These are phyloP conservation scores for Populus trichocarpa DNA, from an alignment of 441 rosid species.

Conservation along the genomic window DNA sequence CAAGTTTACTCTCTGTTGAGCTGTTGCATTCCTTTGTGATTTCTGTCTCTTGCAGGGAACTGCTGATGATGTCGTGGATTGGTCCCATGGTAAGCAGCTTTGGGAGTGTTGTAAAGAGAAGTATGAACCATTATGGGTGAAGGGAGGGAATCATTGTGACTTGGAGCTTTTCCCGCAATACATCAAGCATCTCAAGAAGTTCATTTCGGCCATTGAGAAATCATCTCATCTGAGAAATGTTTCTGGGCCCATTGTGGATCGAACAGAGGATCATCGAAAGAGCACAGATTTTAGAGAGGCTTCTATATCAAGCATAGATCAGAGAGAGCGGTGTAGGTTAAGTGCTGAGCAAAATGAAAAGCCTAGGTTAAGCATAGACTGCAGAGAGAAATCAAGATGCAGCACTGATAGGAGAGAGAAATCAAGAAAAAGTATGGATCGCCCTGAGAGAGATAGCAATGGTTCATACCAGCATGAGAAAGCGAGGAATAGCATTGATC, in stretches of 20 bases:
- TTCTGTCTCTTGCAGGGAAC: conserved; percentile 57
- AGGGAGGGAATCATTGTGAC: conserved; percentile 92
- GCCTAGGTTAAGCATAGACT: conserved; percentile 44
- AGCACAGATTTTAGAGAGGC: conserved; percentile 68
- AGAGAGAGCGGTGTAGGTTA: conserved; percentile 49
- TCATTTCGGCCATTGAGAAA: conserved; percentile 70
- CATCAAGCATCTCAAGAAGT: conserved; percentile 80
- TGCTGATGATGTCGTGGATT: conserved; percentile 85
- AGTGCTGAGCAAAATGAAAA: conserved; percentile 50
- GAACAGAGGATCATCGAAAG: conserved; percentile 43
- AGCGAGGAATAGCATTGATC: conserved; percentile 79
- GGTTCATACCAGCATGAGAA: conserved; percentile 51
- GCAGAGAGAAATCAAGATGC: conserved; percentile 53
- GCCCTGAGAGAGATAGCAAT: conserved; percentile 30
- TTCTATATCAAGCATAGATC: conserved; percentile 38
- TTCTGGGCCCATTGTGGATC: conserved; percentile 32
- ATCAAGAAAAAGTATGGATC: conserved; percentile 46
- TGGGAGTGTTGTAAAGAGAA: conserved; percentile 88
- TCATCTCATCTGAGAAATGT: conserved; percentile 35
- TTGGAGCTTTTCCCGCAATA: conserved; percentile 82
- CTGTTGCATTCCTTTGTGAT: background rate
- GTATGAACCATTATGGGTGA: conserved; percentile 87
- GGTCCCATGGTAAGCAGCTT: conserved; percentile 88
- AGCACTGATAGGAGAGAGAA: conserved; percentile 55
- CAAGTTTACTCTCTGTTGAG: background rate